Evolutionary conservation across 2,329 filamentous ascomycete species (phyloP).

Genomic region (Fusarium chuoi): DNA sequence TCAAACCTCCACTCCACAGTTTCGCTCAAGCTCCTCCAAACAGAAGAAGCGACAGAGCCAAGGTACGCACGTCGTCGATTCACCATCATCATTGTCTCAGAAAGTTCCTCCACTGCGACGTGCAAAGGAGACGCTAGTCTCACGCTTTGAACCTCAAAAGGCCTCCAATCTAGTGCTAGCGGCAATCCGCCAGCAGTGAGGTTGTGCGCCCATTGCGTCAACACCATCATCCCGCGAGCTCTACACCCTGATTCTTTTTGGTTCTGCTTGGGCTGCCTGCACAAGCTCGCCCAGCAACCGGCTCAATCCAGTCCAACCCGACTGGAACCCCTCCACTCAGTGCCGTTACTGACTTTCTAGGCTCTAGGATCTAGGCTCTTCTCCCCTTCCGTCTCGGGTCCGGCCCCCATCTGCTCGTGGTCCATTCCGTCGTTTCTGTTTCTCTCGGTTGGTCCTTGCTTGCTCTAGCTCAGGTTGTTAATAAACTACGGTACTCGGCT

Average conservation of each 20-base stretch:
- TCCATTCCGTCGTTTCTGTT: slow-evolving; percentile 25
- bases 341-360: slow-evolving; percentile 28
- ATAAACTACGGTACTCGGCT: slow-evolving; percentile 2
- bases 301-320: neutral
- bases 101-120: slow-evolving; percentile 22
- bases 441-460: slow-evolving; percentile 20
- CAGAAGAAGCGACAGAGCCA: slow-evolving; percentile 2
- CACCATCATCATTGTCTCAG: slow-evolving; percentile 38
- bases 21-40: slow-evolving; percentile 6
- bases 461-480: slow-evolving; percentile 17
- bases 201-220: slow-evolving; percentile 45
- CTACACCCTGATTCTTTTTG: slow-evolving; percentile 31
- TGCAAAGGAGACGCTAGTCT: slow-evolving; percentile 28
- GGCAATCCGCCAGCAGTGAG: slow-evolving; percentile 23
- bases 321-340: slow-evolving; percentile 14
- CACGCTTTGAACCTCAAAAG: slow-evolving; percentile 24
- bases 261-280: slow-evolving; percentile 12
- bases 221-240: slow-evolving; percentile 41
- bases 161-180: slow-evolving; percentile 31
- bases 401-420: slow-evolving; percentile 21
- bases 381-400: slow-evolving; percentile 16
- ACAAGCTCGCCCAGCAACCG: slow-evolving; percentile 28
- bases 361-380: slow-evolving; percentile 20
- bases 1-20: slow-evolving; percentile 22
- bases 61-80: slow-evolving; percentile 24